Conservation (phyloP, 1,139 yeast species). For the Komagataea norvegica region DNA sequence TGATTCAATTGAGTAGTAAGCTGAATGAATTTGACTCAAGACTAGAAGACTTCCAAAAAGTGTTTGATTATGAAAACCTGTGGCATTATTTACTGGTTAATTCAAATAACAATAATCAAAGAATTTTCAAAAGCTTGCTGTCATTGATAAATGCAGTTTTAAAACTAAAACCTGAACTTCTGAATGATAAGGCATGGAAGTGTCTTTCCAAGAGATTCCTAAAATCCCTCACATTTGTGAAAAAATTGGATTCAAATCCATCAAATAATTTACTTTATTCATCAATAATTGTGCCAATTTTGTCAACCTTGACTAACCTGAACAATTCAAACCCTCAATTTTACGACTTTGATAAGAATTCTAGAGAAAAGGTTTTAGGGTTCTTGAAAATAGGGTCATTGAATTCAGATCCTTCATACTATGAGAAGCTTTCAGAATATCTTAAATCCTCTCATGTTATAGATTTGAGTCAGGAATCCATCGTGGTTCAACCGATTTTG, state of each 20-base stretch:
- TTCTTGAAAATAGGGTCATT: conserved; percentile 51
- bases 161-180: conserved; percentile 19
- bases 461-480: conserved; percentile 7
- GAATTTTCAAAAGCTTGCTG: conserved; percentile 44
- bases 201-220: conserved; percentile 44
- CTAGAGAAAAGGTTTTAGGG: conserved; percentile 39
- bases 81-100: conserved; percentile 38
- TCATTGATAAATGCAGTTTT: conserved; percentile 31
- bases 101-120: conserved; percentile 34
- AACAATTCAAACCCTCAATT: conserved; percentile 40
- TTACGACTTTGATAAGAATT: conserved; percentile 48
- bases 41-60: conserved; percentile 27
- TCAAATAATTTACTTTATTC: conserved; percentile 40
- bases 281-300: conserved; percentile 41
- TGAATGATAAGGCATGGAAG: conserved; percentile 38
- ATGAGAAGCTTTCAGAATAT: conserved; percentile 26
- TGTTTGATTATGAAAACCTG: conserved; percentile 38
- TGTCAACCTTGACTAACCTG: conserved; percentile 43
- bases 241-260: conserved; percentile 24
- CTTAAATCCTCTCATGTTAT: conserved; percentile 11
- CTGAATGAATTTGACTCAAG: conserved; percentile 13
- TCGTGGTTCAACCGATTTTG: conserved; percentile 19
- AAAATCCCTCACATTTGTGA: conserved; percentile 45
- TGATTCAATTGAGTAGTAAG: conserved; percentile 26
- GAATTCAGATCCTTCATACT: conserved; percentile 48